Evolutionary conservation across 805 yeast genomes (phyloP).

Genomic region (Cyberlindnera mycetangii): DNA sequence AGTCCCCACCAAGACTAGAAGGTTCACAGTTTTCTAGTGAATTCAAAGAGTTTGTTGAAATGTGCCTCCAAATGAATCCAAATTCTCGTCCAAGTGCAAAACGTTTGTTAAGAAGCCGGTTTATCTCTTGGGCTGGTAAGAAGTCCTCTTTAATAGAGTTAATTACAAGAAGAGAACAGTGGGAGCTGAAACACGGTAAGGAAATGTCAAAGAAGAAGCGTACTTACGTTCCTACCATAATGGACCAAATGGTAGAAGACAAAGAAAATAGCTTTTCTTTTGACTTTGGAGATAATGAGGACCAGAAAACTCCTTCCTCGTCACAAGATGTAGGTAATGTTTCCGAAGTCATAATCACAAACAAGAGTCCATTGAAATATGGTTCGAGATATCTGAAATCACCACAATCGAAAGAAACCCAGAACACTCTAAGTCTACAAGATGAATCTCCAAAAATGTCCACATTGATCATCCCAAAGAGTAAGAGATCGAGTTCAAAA

Average conservation of each 20-base stretch:
- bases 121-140: slow-evolving; percentile 36
- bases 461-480: not conserved
- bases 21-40: slow-evolving; percentile 70
- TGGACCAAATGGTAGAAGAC: not conserved
- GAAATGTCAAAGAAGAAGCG: slow-evolving; percentile 5
- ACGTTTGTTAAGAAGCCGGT: slow-evolving; percentile 61
- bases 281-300: slow-evolving; percentile 24
- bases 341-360: slow-evolving; percentile 25
- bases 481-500: not conserved
- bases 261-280: slow-evolving; percentile 14
- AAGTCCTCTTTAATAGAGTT: slow-evolving; percentile 35
- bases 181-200: slow-evolving; percentile 32
- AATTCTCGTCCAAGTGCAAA: slow-evolving; percentile 61
- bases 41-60: slow-evolving; percentile 65
- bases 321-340: slow-evolving; percentile 6
- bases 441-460: slow-evolving; percentile 2
- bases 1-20: slow-evolving; percentile 87
- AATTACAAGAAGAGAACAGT: slow-evolving; percentile 41
- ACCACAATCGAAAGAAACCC: slow-evolving; percentile 10
- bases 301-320: not conserved
- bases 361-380: slow-evolving; percentile 18
- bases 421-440: slow-evolving; percentile 7
- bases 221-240: slow-evolving; percentile 33
- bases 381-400: slow-evolving; percentile 6
- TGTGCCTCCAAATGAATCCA: slow-evolving; percentile 74